Evolutionary conservation across 139 green algal species (phyloP).

Genomic region (Chlamydomonas sphaeroides): DNA sequence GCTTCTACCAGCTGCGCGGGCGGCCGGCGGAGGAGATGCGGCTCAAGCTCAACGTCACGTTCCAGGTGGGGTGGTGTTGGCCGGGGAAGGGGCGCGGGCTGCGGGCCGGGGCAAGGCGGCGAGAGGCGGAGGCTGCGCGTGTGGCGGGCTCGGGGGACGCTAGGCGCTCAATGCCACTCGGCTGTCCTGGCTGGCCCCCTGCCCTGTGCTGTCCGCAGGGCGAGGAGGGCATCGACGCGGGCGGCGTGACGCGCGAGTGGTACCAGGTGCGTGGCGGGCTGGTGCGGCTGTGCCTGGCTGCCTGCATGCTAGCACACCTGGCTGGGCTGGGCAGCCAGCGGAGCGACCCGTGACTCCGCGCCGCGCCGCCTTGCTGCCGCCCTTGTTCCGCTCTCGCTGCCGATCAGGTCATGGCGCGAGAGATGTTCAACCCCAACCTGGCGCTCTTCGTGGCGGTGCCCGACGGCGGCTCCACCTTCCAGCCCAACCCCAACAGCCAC

Average conservation of each 20-base stretch:
- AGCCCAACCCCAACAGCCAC: conserved; percentile 95
- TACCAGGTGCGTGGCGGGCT: conserved; percentile 71
- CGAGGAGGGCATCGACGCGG: conserved; percentile 98
- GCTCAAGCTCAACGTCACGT: conserved; percentile 80
- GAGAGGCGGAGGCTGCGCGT: no score
- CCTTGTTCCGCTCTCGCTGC: conserved; percentile 42
- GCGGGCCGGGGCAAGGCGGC: no score
- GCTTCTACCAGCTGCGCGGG: conserved; percentile 95
- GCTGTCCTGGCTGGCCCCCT: no score
- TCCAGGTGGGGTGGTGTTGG: conserved; percentile 57
- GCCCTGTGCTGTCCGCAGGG: conserved; percentile 62
- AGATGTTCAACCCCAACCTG: conserved; percentile 97
- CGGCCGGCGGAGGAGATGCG: conserved; percentile 85
- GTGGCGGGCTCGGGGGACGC: no score
- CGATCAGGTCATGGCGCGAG: conserved; percentile 93
- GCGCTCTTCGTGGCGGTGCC: conserved; percentile 88
- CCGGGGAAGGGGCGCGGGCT: no score
- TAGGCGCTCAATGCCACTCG: no score
- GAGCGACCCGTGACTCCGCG: no score
- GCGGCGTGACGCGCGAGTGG: conserved; percentile 96
- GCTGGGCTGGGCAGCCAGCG: no score
- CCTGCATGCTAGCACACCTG: no score
- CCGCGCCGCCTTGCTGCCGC: no score
- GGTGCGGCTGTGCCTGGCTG: neutral
- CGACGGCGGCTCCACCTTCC: conserved; percentile 91